These are phyloP conservation scores for Ambrosiella cleistominuta DNA, from an alignment of 2,329 filamentous ascomycete genomes.

Conservation along the genomic window DNA sequence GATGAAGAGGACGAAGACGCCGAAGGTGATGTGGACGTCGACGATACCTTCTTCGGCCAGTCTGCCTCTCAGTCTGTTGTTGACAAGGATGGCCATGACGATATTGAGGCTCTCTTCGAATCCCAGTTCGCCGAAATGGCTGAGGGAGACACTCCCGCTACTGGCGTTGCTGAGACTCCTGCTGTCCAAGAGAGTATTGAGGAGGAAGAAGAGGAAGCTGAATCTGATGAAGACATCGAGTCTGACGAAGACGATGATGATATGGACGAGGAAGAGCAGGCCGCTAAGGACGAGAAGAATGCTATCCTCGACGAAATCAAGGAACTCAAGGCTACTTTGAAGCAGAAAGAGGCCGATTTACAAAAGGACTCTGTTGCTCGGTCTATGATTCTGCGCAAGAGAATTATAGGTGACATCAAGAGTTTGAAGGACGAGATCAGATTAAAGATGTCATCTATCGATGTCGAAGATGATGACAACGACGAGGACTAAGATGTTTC, in stretches of 20 bases:
- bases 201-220: conserved; percentile 28
- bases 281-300: conserved; percentile 31
- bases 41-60: conserved; percentile 26
- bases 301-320: conserved; percentile 38
- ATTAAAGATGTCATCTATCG: conserved; percentile 28
- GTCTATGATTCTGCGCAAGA: conserved; percentile 32
- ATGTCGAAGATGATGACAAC: conserved; percentile 15
- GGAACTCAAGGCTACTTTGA: conserved; percentile 34
- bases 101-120: conserved; percentile 39
- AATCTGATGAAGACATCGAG: conserved; percentile 32
- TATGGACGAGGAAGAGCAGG: conserved; percentile 35
- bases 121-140: conserved; percentile 31
- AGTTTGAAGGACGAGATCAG: conserved; percentile 28
- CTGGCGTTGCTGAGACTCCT: conserved; percentile 27
- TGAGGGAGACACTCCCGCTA: conserved; percentile 29
- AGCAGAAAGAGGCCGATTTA: conserved; percentile 27
- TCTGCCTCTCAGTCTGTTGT: conserved; percentile 43
- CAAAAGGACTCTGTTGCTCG: conserved; percentile 20
- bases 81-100: conserved; percentile 33
- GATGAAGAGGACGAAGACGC: conserved; percentile 27
- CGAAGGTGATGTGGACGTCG: conserved; percentile 29
- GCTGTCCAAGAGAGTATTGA: conserved; percentile 29
- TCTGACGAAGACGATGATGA: conserved; percentile 35
- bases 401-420: conserved; percentile 33
- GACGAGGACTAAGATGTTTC: not conserved